Conservation (phyloP, 2,329 filamentous ascomycete species). For the Mycosphaerella sp. region DNA sequence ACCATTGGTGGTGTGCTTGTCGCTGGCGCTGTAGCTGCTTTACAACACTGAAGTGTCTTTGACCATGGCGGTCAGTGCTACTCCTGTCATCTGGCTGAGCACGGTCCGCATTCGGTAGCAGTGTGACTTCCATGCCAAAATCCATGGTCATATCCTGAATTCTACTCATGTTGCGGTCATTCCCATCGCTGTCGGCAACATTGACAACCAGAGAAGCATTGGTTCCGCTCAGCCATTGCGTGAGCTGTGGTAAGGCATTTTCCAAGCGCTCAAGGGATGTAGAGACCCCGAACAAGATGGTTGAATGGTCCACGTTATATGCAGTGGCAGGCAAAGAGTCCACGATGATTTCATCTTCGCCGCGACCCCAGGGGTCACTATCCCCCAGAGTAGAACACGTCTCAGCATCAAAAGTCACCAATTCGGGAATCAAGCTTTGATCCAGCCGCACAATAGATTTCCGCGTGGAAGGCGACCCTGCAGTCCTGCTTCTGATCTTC, state of each 20-base stretch:
- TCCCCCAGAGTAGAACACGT: neutral
- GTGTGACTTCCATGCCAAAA: neutral
- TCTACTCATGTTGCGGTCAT: neutral
- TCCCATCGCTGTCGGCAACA: constrained; percentile 1
- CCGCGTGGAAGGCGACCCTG: neutral
- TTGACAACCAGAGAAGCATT: constrained; percentile 3
- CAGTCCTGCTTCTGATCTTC: neutral
- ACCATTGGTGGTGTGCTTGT: constrained; percentile 9
- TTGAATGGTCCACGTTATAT: neutral
- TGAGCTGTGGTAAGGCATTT: neutral
- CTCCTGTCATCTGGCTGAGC: neutral
- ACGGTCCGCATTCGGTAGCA: neutral
- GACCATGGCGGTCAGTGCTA: constrained; percentile 2
- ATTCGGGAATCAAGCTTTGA: neutral
- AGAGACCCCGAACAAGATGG: constrained; percentile 1
- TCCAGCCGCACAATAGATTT: neutral
- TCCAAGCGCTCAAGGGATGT: constrained; percentile 2
- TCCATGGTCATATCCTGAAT: neutral
- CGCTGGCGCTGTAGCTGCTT: neutral
- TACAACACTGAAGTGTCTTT: constrained; percentile 4
- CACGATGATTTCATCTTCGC: neutral
- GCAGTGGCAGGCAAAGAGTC: neutral
- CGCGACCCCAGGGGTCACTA: neutral
- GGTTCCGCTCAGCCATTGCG: constrained; percentile 1
- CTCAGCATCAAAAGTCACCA: neutral